A percentile compares a stretch with the other conserved stretches of the same genome.
Evolutionary conservation across 805 yeast genomes (phyloP).

Genomic region (Myxozyma vanderwaltii): DNA sequence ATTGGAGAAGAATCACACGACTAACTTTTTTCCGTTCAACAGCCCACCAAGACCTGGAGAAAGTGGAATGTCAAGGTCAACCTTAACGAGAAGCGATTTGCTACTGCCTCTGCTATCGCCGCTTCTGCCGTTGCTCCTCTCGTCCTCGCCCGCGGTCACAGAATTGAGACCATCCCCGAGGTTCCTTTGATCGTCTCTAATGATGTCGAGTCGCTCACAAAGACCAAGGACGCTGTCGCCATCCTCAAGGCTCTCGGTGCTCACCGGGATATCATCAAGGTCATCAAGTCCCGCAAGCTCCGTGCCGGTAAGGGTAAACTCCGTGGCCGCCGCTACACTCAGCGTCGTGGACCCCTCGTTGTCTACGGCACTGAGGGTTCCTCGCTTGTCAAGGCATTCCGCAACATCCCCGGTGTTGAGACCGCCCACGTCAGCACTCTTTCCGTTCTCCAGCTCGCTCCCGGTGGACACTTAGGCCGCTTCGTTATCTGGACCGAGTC

Average conservation of each 20-base stretch:
- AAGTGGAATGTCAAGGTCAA: slow-evolving; percentile 99
- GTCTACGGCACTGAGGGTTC: slow-evolving; percentile 93
- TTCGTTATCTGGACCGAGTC: slow-evolving; percentile 99
- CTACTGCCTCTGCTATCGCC: slow-evolving; percentile 99
- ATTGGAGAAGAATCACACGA: neutral
- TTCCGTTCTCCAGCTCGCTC: slow-evolving; percentile 97
- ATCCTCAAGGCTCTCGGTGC: slow-evolving; percentile 98
- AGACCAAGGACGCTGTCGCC: slow-evolving; percentile 99
- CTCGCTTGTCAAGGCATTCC: slow-evolving; percentile 97
- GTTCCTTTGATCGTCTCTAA: slow-evolving; percentile 95
- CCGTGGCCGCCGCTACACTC: slow-evolving; percentile 99
- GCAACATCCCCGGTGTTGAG: slow-evolving; percentile 99
- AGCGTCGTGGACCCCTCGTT: slow-evolving; percentile 99
- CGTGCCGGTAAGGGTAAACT: slow-evolving; percentile 99
- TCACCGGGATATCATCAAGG: slow-evolving; percentile 96
- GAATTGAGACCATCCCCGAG: slow-evolving; percentile 96
- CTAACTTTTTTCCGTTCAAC: neutral
- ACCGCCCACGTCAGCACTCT: slow-evolving; percentile 87
- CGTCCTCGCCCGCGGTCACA: slow-evolving; percentile 99
- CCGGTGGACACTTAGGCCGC: slow-evolving; percentile 99
- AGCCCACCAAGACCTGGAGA: slow-evolving; percentile 99
- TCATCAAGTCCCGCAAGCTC: slow-evolving; percentile 95
- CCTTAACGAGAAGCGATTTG: slow-evolving; percentile 99
- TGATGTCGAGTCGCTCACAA: slow-evolving; percentile 87
- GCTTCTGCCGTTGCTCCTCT: slow-evolving; percentile 98